A percentile compares a stretch with the other conserved stretches of the same genome.
phyloP scores from a whole-genome alignment of 2,329 filamentous ascomycete species.

The Sclerotinia subarctica region DNA sequence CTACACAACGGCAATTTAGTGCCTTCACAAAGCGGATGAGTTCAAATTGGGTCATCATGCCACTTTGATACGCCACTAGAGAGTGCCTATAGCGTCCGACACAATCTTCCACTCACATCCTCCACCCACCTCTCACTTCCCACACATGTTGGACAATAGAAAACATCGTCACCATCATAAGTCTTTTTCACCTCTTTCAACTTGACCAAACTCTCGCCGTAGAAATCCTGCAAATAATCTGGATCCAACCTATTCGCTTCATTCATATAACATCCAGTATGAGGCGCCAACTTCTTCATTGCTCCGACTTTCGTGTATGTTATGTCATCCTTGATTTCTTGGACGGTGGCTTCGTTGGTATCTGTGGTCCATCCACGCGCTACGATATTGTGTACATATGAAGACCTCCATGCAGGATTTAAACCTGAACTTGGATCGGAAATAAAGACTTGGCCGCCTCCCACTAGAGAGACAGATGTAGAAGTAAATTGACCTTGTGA shows the following conservation, averaged over 20 bases:
- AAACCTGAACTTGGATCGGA: conserved; percentile 34
- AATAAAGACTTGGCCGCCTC: conserved; percentile 37
- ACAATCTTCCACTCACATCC: conserved; percentile 19
- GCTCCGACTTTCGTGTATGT: conserved; percentile 28
- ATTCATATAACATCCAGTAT: conserved; percentile 45
- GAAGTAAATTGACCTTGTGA: conserved; percentile 28
- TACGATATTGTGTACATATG: conserved; percentile 27
- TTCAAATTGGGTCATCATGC: neutral
- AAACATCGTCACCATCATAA: conserved; percentile 39
- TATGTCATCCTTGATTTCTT: conserved; percentile 17
- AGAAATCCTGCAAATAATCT: conserved; percentile 39
- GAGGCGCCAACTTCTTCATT: conserved; percentile 40
- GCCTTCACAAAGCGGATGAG: neutral
- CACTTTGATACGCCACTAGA: neutral
- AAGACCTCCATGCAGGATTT: conserved; percentile 36
- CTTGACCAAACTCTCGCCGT: conserved; percentile 38
- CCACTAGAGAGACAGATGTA: conserved; percentile 36
- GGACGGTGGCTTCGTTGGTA: neutral
- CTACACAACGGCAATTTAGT: too few relatives aligned
- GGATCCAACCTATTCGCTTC: conserved; percentile 42
- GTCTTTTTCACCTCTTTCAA: conserved; percentile 39
- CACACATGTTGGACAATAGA: conserved; percentile 43
- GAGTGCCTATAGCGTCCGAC: neutral
- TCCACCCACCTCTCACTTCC: conserved; percentile 39
- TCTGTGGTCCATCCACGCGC: conserved; percentile 19